Evolutionary conservation across 371 early-diverging fungal species (phyloP).

Genomic region (Haplosporangium sp.): DNA sequence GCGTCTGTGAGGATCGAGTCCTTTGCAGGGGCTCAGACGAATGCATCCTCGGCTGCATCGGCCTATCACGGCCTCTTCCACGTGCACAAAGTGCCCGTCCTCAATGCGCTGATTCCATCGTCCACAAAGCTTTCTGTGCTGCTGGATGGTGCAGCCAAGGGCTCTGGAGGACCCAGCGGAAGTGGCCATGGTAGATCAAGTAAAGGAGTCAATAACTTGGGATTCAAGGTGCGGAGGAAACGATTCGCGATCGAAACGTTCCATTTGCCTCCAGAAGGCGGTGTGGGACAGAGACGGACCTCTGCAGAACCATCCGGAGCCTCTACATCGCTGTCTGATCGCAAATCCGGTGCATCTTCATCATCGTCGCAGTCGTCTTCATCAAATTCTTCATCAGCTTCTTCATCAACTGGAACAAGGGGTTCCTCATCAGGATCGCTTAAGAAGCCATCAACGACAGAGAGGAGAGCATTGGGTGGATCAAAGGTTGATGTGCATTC

Average conservation of each 20-base stretch:
- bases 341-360: slow-evolving; percentile 19
- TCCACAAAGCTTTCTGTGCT: slow-evolving; percentile 76
- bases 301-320: slow-evolving; percentile 46
- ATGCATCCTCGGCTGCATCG: slow-evolving; percentile 63
- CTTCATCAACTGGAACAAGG: slow-evolving; percentile 4
- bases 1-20: slow-evolving; percentile 92
- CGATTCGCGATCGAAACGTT: slow-evolving; percentile 92
- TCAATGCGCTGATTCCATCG: slow-evolving; percentile 83
- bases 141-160: slow-evolving; percentile 59
- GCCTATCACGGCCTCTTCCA: slow-evolving; percentile 92
- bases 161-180: slow-evolving; percentile 38
- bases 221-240: slow-evolving; percentile 88
- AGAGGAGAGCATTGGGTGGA: slow-evolving; percentile 12
- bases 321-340: slow-evolving; percentile 26
- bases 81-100: slow-evolving; percentile 81
- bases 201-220: slow-evolving; percentile 76
- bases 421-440: slow-evolving; percentile 13
- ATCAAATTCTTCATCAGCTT: slow-evolving; percentile 14
- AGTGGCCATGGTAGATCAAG: slow-evolving; percentile 26
- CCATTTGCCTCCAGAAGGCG: slow-evolving; percentile 92
- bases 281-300: slow-evolving; percentile 75
- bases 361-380: slow-evolving; percentile 9
- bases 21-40: slow-evolving; percentile 79
- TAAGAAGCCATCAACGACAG: background rate
- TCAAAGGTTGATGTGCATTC: slow-evolving; percentile 43